Conservation (phyloP, 768 basidiomycete genomes). For the Aureoboletus auriporus region DNA sequence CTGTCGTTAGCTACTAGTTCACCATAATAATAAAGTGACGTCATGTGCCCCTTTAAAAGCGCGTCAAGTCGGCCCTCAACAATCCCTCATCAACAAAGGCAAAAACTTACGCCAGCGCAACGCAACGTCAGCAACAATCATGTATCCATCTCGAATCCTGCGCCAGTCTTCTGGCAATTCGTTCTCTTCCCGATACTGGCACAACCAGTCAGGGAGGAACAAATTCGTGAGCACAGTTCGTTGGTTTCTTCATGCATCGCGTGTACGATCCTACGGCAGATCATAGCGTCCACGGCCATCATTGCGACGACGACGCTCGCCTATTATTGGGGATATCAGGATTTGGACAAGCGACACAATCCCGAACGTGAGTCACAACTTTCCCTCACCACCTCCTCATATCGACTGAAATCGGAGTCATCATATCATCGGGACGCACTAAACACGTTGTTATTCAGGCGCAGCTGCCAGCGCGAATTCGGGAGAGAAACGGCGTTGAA, state of each 20-base stretch:
- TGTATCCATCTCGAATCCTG: constrained; percentile 22
- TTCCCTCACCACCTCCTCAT: no score
- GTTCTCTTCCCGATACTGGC: constrained; percentile 30
- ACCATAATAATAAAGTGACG: constrained; percentile 16
- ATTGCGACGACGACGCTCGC: constrained; percentile 28
- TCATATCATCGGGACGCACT: no score
- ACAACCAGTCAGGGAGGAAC: constrained; percentile 30
- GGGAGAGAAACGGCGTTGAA: constrained; percentile 25
- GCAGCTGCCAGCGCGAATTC: constrained; percentile 8
- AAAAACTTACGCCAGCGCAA: neutral
- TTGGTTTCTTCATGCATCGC: neutral
- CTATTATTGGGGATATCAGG: constrained; percentile 36
- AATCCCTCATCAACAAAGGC: neutral
- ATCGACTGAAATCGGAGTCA: no score
- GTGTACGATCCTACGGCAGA: constrained; percentile 10
- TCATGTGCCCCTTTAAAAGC: constrained; percentile 27
- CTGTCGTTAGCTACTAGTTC: neutral
- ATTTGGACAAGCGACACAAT: constrained; percentile 29
- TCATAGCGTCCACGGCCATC: constrained; percentile 27
- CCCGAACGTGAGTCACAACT: constrained; percentile 19
- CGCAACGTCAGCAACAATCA: constrained; percentile 1
- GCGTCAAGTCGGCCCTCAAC: constrained; percentile 15
- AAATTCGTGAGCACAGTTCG: constrained; percentile 25
- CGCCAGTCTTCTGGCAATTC: constrained; percentile 24
- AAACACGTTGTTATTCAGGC: neutral